Conservation (phyloP, 1,284 basidiomycete species). For the Naganishia sp. region DNA sequence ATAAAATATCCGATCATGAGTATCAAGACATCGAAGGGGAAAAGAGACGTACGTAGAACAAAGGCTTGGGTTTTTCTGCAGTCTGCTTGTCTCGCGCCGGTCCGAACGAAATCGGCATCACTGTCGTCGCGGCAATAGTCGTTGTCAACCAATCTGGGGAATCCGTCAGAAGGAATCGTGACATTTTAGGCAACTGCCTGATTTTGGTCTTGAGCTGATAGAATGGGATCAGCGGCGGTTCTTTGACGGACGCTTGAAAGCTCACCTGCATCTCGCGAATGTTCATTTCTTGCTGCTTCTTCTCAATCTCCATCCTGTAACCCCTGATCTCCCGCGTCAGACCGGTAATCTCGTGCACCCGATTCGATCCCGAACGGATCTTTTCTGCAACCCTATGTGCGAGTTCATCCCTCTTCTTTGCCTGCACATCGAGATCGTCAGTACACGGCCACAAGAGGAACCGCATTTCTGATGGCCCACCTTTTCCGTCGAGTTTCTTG, state of each 20-base stretch:
- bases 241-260: slow-evolving; percentile 5
- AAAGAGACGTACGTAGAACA: slow-evolving; percentile 48
- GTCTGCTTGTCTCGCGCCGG: slow-evolving; percentile 41
- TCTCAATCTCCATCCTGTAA: slow-evolving; percentile 45
- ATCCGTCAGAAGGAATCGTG: slow-evolving; percentile 45
- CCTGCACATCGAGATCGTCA: background rate
- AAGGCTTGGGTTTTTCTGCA: slow-evolving; percentile 40
- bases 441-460: background rate
- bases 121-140: slow-evolving; percentile 34
- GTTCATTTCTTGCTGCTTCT: slow-evolving; percentile 43
- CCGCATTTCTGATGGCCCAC: slow-evolving; percentile 37
- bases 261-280: slow-evolving; percentile 49
- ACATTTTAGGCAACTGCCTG: slow-evolving; percentile 40
- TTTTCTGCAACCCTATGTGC: slow-evolving; percentile 47
- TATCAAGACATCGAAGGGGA: no score
- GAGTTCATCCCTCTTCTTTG: slow-evolving; percentile 43
- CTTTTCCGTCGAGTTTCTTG: slow-evolving; percentile 43
- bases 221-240: slow-evolving; percentile 12
- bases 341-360: slow-evolving; percentile 46
- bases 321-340: slow-evolving; percentile 47
- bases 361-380: slow-evolving; percentile 44
- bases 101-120: slow-evolving; percentile 43
- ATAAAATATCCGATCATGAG: background rate
- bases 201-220: slow-evolving; percentile 46
- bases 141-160: slow-evolving; percentile 36